These are phyloP conservation scores for Pelargonium nanum DNA, from an alignment of 345 rosid genomes.

Conservation along the genomic window DNA sequence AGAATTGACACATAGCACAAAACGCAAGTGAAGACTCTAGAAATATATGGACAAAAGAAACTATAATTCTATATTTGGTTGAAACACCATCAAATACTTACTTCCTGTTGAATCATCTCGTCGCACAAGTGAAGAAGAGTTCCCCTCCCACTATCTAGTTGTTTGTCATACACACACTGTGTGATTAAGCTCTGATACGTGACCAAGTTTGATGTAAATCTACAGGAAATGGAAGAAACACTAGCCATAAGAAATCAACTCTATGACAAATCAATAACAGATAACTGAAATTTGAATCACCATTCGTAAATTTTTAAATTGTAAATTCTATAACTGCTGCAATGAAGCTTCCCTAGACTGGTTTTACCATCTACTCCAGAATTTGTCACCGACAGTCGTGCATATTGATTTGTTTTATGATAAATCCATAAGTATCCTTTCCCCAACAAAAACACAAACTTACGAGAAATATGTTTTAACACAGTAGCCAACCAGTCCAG, in stretches of 20 bases:
- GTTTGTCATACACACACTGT: slow-evolving; percentile 93
- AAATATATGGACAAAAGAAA: too few relatives aligned
- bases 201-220: slow-evolving; percentile 82
- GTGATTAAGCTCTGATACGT: slow-evolving; percentile 84
- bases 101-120: slow-evolving; percentile 97
- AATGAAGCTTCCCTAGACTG: too few relatives aligned
- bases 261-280: too few relatives aligned
- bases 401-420: background rate
- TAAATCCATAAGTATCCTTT: background rate
- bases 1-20: too few relatives aligned
- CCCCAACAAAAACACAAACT: slow-evolving; percentile 4
- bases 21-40: too few relatives aligned
- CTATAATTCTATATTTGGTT: background rate
- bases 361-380: too few relatives aligned
- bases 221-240: slow-evolving; percentile 19
- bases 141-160: slow-evolving; percentile 91
- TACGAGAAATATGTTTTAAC: slow-evolving; percentile 67
- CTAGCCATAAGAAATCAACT: background rate
- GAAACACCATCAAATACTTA: slow-evolving; percentile 20
- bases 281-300: too few relatives aligned
- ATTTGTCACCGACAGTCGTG: too few relatives aligned
- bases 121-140: slow-evolving; percentile 94
- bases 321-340: too few relatives aligned
- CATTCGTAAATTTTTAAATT: too few relatives aligned
- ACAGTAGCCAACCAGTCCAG: slow-evolving; percentile 53